phyloP scores from a whole-genome alignment of 768 basidiomycete genomes.

The Suillus decipiens region DNA sequence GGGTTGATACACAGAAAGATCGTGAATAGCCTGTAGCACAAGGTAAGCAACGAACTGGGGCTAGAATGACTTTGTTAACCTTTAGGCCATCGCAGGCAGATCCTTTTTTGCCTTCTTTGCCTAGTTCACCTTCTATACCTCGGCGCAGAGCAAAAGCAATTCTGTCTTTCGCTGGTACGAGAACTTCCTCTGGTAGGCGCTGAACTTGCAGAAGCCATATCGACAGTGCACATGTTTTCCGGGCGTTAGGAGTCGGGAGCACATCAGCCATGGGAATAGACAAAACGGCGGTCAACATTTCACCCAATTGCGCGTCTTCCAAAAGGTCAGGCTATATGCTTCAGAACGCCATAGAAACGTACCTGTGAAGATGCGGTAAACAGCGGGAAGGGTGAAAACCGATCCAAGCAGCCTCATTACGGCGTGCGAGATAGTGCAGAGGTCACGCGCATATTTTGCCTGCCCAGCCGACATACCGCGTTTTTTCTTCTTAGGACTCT shows the following conservation, averaged over 20 bases:
- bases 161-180: slow-evolving; percentile 62
- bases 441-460: slow-evolving; percentile 76
- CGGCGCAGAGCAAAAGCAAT: slow-evolving; percentile 73
- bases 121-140: slow-evolving; percentile 81
- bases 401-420: slow-evolving; percentile 66
- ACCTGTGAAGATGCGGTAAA: slow-evolving; percentile 67
- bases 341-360: slow-evolving; percentile 19
- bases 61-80: slow-evolving; percentile 40
- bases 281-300: slow-evolving; percentile 62
- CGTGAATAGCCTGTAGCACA: slow-evolving; percentile 66
- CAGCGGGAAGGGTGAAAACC: slow-evolving; percentile 58
- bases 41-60: slow-evolving; percentile 15
- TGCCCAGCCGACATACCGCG: slow-evolving; percentile 76
- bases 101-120: slow-evolving; percentile 89
- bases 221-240: slow-evolving; percentile 82
- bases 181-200: slow-evolving; percentile 61
- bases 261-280: slow-evolving; percentile 70
- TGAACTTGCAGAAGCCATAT: slow-evolving; percentile 76
- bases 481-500: slow-evolving; percentile 64
- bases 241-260: slow-evolving; percentile 78
- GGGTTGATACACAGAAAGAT: slow-evolving; percentile 65
- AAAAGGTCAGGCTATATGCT: slow-evolving; percentile 13
- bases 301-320: slow-evolving; percentile 58
- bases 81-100: slow-evolving; percentile 76
- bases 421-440: slow-evolving; percentile 72